These are phyloP conservation scores for Toxicodendron radicans DNA, from an alignment of 345 rosid genomes.

Conservation along the genomic window DNA sequence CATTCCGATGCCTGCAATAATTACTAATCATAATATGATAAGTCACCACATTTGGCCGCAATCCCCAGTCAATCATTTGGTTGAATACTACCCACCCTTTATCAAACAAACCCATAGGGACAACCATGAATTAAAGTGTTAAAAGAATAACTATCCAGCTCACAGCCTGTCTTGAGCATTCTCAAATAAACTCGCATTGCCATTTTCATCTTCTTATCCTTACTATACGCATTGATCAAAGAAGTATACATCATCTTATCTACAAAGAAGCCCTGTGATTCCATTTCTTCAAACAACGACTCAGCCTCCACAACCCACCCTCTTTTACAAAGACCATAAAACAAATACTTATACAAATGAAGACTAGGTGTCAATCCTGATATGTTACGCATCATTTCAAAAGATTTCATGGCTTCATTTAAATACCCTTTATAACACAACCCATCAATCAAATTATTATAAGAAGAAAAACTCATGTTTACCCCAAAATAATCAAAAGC, in stretches of 20 bases:
- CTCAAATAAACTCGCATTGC: constrained; percentile 52
- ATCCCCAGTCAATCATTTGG: constrained; percentile 42
- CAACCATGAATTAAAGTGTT: constrained; percentile 63
- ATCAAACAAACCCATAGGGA: constrained; percentile 48
- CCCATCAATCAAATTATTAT: constrained; percentile 47
- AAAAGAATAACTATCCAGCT: constrained; percentile 50
- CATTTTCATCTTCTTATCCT: constrained; percentile 56
- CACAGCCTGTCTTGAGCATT: constrained; percentile 62
- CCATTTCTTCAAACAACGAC: constrained; percentile 51
- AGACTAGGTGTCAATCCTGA: constrained; percentile 38
- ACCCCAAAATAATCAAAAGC: constrained; percentile 47
- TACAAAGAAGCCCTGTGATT: constrained; percentile 48
- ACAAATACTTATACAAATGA: constrained; percentile 52
- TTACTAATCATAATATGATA: constrained; percentile 53
- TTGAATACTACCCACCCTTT: constrained; percentile 43
- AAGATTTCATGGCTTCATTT: constrained; percentile 51
- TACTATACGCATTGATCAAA: constrained; percentile 51
- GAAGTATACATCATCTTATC: constrained; percentile 59
- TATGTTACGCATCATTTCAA: constrained; percentile 46
- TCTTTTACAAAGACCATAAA: constrained; percentile 59
- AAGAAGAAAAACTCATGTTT: constrained; percentile 41
- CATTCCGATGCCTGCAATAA: constrained; percentile 55
- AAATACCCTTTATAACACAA: constrained; percentile 47
- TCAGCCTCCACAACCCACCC: constrained; percentile 54
- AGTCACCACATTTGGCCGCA: constrained; percentile 43